phyloP scores from a whole-genome alignment of 805 yeast genomes.

The Myxozyma lipomycoides region DNA sequence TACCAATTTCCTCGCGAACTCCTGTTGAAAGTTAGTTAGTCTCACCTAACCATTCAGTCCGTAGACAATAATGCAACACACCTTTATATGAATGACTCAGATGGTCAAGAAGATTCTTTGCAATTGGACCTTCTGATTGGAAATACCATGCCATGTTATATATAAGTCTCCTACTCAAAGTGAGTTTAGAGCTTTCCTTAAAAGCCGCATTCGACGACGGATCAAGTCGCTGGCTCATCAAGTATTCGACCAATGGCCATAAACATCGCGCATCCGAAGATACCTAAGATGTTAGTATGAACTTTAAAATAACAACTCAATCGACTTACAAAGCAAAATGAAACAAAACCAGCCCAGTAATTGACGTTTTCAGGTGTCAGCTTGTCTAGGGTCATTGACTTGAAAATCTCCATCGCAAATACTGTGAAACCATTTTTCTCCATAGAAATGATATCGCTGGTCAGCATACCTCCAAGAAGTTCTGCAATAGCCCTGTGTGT shows the following conservation, averaged over 20 bases:
- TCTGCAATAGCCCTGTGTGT: slow-evolving; percentile 74
- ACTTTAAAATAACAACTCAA: slow-evolving; percentile 3
- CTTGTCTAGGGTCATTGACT: slow-evolving; percentile 49
- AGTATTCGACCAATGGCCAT: slow-evolving; percentile 46
- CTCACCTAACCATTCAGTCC: not conserved
- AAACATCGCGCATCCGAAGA: slow-evolving; percentile 48
- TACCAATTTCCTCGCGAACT: slow-evolving; percentile 66
- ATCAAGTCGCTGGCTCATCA: slow-evolving; percentile 49
- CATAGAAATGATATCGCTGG: slow-evolving; percentile 33
- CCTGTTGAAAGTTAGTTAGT: slow-evolving; percentile 48
- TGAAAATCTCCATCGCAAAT: slow-evolving; percentile 40
- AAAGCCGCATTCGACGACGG: slow-evolving; percentile 58
- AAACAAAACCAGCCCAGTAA: slow-evolving; percentile 76
- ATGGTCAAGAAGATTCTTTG: slow-evolving; percentile 45
- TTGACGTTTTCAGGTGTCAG: slow-evolving; percentile 68
- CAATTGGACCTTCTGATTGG: slow-evolving; percentile 37
- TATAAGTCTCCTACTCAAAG: slow-evolving; percentile 51
- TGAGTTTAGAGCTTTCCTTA: slow-evolving; percentile 56
- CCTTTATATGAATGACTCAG: slow-evolving; percentile 51
- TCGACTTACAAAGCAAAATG: slow-evolving; percentile 47
- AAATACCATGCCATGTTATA: slow-evolving; percentile 54
- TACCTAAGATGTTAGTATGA: slow-evolving; percentile 40
- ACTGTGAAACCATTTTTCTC: slow-evolving; percentile 14
- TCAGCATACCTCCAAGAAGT: slow-evolving; percentile 58
- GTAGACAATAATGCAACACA: not conserved